Conservation (phyloP, 2,329 filamentous ascomycete species). For the Erysiphe pulchra region DNA sequence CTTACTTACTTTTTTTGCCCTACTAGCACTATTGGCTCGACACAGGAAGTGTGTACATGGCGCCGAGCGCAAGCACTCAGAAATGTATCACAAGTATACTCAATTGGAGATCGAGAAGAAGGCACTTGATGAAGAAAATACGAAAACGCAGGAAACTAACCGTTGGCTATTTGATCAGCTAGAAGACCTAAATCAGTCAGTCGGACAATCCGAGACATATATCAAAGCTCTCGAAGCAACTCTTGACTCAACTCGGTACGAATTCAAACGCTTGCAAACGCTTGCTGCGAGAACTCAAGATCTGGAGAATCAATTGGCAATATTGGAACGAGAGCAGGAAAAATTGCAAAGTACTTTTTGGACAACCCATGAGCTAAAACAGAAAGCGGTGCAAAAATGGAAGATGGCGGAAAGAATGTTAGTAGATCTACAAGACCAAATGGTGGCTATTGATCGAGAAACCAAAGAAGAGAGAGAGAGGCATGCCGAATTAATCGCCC, state of each 20-base stretch:
- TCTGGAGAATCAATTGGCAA: slow-evolving; percentile 54
- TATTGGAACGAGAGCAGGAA: slow-evolving; percentile 62
- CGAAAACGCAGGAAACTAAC: slow-evolving; percentile 60
- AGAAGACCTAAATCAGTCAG: slow-evolving; percentile 56
- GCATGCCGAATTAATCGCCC: slow-evolving; percentile 54
- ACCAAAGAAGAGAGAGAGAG: slow-evolving; percentile 54
- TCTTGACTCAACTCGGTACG: slow-evolving; percentile 51
- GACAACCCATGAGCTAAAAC: slow-evolving; percentile 46
- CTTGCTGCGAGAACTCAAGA: slow-evolving; percentile 51
- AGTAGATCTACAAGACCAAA: slow-evolving; percentile 55
- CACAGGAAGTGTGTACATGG: slow-evolving; percentile 91
- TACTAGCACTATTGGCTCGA: slow-evolving; percentile 70
- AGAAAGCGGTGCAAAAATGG: slow-evolving; percentile 59
- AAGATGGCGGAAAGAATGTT: slow-evolving; percentile 62
- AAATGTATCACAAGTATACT: slow-evolving; percentile 48
- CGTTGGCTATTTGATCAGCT: slow-evolving; percentile 57
- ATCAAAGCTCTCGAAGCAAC: slow-evolving; percentile 54
- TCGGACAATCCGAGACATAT: slow-evolving; percentile 54
- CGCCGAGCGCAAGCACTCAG: slow-evolving; percentile 59
- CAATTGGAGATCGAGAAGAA: slow-evolving; percentile 49
- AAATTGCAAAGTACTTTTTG: slow-evolving; percentile 41
- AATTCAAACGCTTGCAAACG: slow-evolving; percentile 46
- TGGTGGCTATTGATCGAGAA: slow-evolving; percentile 73
- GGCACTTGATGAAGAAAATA: slow-evolving; percentile 52
- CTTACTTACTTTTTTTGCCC: slow-evolving; percentile 20